phyloP scores from a whole-genome alignment of 495 filamentous ascomycete genomes.

The Aspergillus ellipticus region DNA sequence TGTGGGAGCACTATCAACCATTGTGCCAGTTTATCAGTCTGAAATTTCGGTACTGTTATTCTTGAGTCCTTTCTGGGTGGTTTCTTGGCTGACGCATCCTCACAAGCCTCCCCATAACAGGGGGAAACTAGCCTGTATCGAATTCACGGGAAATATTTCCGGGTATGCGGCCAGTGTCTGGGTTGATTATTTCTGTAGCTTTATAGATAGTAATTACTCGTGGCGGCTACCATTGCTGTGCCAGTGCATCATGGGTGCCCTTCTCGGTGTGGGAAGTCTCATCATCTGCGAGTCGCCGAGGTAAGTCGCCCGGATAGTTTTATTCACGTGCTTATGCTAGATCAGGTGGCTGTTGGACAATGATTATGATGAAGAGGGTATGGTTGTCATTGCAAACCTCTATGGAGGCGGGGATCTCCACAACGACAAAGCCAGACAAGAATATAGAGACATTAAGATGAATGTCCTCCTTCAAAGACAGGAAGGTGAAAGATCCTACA shows the following conservation, averaged over 20 bases:
- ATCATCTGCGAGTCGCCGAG: constrained; percentile 95
- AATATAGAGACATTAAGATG: constrained; percentile 99
- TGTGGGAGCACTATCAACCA: constrained; percentile 91
- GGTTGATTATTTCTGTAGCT: constrained; percentile 97
- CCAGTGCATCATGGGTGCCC: constrained; percentile 88
- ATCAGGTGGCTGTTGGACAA: constrained; percentile 92
- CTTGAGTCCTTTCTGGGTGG: not conserved
- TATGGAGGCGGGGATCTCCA: constrained; percentile 95
- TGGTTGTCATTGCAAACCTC: constrained; percentile 94
- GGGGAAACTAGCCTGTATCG: constrained; percentile 93
- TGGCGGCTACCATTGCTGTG: constrained; percentile 90
- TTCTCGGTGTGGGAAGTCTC: constrained; percentile 80
- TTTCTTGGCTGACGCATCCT: not conserved
- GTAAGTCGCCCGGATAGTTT: constrained; percentile 41
- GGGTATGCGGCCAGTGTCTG: constrained; percentile 96
- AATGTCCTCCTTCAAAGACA: constrained; percentile 87
- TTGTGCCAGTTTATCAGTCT: constrained; percentile 96
- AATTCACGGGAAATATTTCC: constrained; percentile 94
- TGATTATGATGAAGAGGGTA: constrained; percentile 96
- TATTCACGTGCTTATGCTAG: constrained; percentile 3
- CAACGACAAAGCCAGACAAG: constrained; percentile 82
- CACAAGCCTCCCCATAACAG: constrained; percentile 82
- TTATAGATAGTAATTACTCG: constrained; percentile 75
- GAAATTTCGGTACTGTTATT: constrained; percentile 61
- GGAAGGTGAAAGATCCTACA: constrained; percentile 88